Evolutionary conservation across 768 basidiomycete genomes (phyloP).

Genomic region (Cytidiella melzeri): DNA sequence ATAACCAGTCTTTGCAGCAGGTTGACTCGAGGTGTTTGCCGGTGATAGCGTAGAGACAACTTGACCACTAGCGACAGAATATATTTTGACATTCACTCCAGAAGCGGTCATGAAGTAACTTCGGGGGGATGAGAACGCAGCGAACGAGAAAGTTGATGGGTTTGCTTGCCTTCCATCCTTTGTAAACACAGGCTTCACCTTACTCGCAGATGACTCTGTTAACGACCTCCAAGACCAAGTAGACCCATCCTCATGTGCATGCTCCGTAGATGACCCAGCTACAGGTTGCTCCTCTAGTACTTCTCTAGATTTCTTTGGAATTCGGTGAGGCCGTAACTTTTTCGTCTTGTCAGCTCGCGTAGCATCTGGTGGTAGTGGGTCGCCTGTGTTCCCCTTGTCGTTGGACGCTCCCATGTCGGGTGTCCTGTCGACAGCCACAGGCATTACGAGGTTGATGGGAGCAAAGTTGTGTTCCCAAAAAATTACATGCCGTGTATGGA

Average conservation of each 20-base stretch:
- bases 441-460: conserved; percentile 17
- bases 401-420: conserved; percentile 22
- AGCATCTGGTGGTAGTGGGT: conserved; percentile 20
- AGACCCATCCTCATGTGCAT: conserved; percentile 10
- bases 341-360: conserved; percentile 4
- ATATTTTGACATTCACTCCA: conserved; percentile 78
- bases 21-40: conserved; percentile 20
- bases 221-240: conserved; percentile 67
- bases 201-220: conserved; percentile 60
- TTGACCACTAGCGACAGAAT: conserved; percentile 72
- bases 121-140: conserved; percentile 11
- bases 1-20: conserved; percentile 32
- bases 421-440: conserved; percentile 24
- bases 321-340: conserved; percentile 32
- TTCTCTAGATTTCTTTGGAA: conserved; percentile 40
- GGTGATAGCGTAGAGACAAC: conserved; percentile 80
- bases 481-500: conserved; percentile 22
- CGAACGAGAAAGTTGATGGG: not conserved
- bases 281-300: conserved; percentile 14
- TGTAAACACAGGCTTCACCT: conserved; percentile 72
- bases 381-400: conserved; percentile 23
- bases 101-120: conserved; percentile 90
- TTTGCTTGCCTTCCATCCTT: conserved; percentile 73
- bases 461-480: conserved; percentile 16
- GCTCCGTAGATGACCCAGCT: conserved; percentile 10